Evolutionary conservation across 108 stramenopile genomes (phyloP).

Genomic region (Licmophora abbreviata): DNA sequence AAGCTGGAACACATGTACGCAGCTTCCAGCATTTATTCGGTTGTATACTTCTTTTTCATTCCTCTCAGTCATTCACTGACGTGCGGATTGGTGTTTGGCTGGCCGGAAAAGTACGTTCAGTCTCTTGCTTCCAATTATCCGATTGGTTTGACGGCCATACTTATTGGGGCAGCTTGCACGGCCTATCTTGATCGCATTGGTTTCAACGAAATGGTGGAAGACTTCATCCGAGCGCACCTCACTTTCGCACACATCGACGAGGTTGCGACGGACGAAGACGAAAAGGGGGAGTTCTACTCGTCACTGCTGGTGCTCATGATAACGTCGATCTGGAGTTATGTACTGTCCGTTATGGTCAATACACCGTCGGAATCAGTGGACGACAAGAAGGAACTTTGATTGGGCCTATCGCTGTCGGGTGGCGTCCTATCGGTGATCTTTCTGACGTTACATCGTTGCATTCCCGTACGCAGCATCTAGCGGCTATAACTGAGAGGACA

Average conservation of each 20-base stretch:
- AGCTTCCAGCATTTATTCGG: slow-evolving; percentile 67
- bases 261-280: slow-evolving; percentile 8
- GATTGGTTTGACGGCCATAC: slow-evolving; percentile 78
- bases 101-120: slow-evolving; percentile 71
- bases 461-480: no score
- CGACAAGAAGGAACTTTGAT: slow-evolving; percentile 40
- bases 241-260: slow-evolving; percentile 1
- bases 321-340: slow-evolving; percentile 74
- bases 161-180: slow-evolving; percentile 55
- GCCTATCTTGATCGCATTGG: slow-evolving; percentile 59
- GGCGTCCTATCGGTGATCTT: no score
- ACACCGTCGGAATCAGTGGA: slow-evolving; percentile 26
- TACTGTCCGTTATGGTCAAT: slow-evolving; percentile 65
- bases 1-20: slow-evolving; percentile 37
- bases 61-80: slow-evolving; percentile 62
- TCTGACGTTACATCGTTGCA: no score
- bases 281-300: slow-evolving; percentile 74
- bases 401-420: no score
- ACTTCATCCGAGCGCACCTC: slow-evolving; percentile 16
- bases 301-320: slow-evolving; percentile 67
- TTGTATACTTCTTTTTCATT: slow-evolving; percentile 69
- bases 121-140: slow-evolving; percentile 69
- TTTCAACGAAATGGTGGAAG: slow-evolving; percentile 48
- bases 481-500: no score
- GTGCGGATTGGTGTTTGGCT: slow-evolving; percentile 75